Evolutionary conservation across 1,139 yeast species (phyloP), one percentile per base, ranked within the genome.

Genomic region (Starmera stellimalicola): DNA sequence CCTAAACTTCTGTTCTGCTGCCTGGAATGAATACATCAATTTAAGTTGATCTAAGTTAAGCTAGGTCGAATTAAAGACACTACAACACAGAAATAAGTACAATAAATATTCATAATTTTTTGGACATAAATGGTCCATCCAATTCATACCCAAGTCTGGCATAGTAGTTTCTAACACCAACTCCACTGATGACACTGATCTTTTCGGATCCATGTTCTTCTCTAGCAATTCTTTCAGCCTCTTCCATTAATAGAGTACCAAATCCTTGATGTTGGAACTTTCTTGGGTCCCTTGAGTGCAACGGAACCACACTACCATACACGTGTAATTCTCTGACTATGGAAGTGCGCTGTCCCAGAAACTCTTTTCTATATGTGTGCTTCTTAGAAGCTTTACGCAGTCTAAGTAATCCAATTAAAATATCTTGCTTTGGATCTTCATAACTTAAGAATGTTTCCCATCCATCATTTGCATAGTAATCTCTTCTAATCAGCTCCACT

Each of bases 211-310:
- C 95, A 55, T 91, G 99, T 56, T 91, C 99, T 52, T 88, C 95
- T 36, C 77, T 70, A 2, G 99, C 94, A 38, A 91, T 91, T 47
- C 96, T 70, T 48, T 87, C 97, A 3, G 98, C 98, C 58, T 91
- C 98, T 59, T 93, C 98, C 98, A 91, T 91, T 37, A 91, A 62
- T 49, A 91, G 67, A 3, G 98, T 88, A 41, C 99, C 99, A 55
- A 91, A 91, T 15, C 99, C 99, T 68, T 93, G 98, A 65, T 91
- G 99, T 64, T 91, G 99, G 64, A 91, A 91, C 58, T 91, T 91
- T 51, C 95, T 73, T 33, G 98, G 98, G 58, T 91, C 98, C 48
- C 97, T 72, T n/a, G 94, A 82, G 57, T 93, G 98, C 42, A 91
- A 63, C 2, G 99, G 98, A 23, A 91, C 99, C 18, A 88, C 97